phyloP scores from a whole-genome alignment of 176 grass and related monocot species.

The Oryza meridionalis region DNA sequence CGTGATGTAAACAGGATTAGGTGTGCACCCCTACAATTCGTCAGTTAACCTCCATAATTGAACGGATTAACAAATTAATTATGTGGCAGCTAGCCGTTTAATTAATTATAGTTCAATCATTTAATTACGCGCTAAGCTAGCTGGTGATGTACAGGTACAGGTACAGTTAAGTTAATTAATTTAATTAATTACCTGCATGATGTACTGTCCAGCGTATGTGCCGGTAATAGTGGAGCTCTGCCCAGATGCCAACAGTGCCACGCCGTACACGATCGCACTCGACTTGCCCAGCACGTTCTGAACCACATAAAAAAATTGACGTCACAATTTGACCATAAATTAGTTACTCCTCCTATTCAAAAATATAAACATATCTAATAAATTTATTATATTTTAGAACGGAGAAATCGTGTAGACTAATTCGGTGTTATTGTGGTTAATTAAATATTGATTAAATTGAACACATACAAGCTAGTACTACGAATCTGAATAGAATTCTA shows the following conservation, averaged over 20 bases:
- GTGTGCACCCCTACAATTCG: not conserved
- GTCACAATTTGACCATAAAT: not conserved
- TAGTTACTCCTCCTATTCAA: no score
- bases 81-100: not conserved
- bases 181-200: slow-evolving; percentile 78
- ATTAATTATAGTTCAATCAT: not conserved
- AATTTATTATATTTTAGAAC: no score
- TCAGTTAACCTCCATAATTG: not conserved
- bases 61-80: not conserved
- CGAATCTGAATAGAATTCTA: no score
- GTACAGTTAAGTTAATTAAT: not conserved
- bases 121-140: not conserved
- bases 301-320: not conserved
- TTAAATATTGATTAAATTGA: no score
- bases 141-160: not conserved
- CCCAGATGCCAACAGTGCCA: slow-evolving; percentile 86
- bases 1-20: not conserved
- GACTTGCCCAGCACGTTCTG: slow-evolving; percentile 92
- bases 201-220: slow-evolving; percentile 89
- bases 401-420: no score
- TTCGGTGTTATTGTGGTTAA: no score
- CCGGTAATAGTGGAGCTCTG: slow-evolving; percentile 96
- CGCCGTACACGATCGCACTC: slow-evolving; percentile 74
- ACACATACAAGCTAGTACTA: no score
- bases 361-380: no score